Evolutionary conservation across 192 early-diverging fungal species (phyloP).

Genomic region (Backusella psychrophila): DNA sequence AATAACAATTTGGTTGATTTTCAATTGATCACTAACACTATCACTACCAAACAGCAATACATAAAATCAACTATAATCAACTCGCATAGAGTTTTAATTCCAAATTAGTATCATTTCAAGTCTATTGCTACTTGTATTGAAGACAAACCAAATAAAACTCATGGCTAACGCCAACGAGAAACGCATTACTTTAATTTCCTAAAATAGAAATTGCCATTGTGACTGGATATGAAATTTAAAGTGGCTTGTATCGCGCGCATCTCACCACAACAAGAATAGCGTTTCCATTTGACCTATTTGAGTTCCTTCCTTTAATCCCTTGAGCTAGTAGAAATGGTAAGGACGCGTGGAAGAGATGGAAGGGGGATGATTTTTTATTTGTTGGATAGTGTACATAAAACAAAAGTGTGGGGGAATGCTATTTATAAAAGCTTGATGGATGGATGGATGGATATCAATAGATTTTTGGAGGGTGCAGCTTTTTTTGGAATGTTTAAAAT

Average conservation of each 20-base stretch:
- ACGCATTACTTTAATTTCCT: not conserved
- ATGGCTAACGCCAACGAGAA: not conserved
- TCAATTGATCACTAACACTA: too few relatives aligned
- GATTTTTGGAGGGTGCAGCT: not conserved
- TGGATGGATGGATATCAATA: slow-evolving; percentile 1
- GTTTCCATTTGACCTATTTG: not conserved
- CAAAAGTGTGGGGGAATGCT: not conserved
- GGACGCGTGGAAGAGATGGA: not conserved
- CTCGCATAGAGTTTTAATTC: too few relatives aligned
- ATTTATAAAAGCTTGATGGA: not conserved
- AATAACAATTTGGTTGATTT: too few relatives aligned
- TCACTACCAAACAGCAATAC: too few relatives aligned
- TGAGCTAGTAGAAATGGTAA: not conserved
- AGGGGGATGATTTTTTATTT: not conserved
- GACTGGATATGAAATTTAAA: not conserved
- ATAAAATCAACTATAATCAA: too few relatives aligned
- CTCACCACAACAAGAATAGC: not conserved
- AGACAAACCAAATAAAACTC: too few relatives aligned
- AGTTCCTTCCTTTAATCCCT: slow-evolving; percentile 5
- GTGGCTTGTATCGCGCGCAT: not conserved
- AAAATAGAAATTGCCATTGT: not conserved
- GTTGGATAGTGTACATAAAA: not conserved
- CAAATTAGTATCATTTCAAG: too few relatives aligned
- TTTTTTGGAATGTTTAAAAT: not conserved
- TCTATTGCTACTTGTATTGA: too few relatives aligned